Conservation (phyloP, 192 early-diverging fungal genomes). For the Backusella parvicylindrica region DNA sequence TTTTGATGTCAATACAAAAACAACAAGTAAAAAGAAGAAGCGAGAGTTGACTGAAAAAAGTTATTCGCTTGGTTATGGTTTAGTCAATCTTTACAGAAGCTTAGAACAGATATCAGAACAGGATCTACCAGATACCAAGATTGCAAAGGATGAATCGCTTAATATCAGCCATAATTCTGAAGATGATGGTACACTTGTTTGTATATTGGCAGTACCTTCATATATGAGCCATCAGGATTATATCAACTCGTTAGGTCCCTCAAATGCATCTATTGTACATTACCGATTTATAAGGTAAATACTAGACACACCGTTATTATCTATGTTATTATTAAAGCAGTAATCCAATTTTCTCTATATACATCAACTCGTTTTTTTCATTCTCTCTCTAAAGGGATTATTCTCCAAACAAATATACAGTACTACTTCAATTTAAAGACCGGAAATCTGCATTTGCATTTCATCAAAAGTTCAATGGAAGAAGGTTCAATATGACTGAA, state of each 20-base stretch:
- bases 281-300: constrained; percentile 66
- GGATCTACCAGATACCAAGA: neutral
- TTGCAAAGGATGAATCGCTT: neutral
- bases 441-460: constrained; percentile 59
- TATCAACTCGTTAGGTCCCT: constrained; percentile 76
- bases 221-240: constrained; percentile 91
- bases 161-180: constrained; percentile 11
- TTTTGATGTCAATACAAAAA: neutral
- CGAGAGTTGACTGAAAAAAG: neutral
- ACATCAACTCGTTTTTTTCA: neutral
- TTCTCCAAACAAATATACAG: constrained; percentile 85
- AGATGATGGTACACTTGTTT: constrained; percentile 48
- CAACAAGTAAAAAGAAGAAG: constrained; percentile 10
- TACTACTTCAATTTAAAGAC: constrained; percentile 77
- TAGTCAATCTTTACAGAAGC: constrained; percentile 67
- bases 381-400: constrained; percentile 54
- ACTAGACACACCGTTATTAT: neutral
- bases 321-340: no score
- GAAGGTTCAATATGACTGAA: constrained; percentile 82
- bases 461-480: constrained; percentile 77
- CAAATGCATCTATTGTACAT: constrained; percentile 64
- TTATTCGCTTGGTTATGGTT: constrained; percentile 38
- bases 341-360: no score
- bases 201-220: constrained; percentile 82
- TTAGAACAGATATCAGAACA: constrained; percentile 39